Conservation (phyloP, 2,329 filamentous ascomycete genomes). For the Verticillium nubilum region DNA sequence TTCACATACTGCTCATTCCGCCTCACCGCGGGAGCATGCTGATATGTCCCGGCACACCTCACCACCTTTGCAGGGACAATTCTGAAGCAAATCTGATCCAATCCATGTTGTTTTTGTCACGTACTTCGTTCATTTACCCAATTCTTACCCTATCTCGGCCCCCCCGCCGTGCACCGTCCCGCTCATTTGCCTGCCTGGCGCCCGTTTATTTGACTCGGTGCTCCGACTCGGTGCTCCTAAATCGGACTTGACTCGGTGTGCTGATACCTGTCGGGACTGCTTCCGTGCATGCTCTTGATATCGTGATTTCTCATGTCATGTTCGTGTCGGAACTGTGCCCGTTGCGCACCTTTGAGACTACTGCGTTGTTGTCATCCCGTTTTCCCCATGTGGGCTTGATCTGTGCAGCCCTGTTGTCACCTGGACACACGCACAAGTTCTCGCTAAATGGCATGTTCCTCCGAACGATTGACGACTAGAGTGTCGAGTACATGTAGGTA, state of each 20-base stretch:
- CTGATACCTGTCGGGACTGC: too few species aligned
- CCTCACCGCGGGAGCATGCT: conserved; percentile 51
- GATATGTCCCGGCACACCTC: conserved; percentile 60
- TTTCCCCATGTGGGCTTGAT: too few species aligned
- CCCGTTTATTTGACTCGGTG: neutral
- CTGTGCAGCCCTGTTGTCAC: too few species aligned
- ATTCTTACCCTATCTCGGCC: neutral
- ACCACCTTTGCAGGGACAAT: conserved; percentile 61
- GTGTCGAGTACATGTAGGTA: too few species aligned
- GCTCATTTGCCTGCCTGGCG: neutral
- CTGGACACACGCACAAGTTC: too few species aligned
- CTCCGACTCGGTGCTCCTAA: neutral
- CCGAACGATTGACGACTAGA: too few species aligned
- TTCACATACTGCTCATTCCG: conserved; percentile 46
- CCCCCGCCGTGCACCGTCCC: neutral
- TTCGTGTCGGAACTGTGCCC: too few species aligned
- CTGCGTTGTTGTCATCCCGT: too few species aligned
- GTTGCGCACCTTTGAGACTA: too few species aligned
- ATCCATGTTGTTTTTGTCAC: conserved; percentile 21
- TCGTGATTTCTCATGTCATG: too few species aligned
- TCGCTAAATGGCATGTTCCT: too few species aligned
- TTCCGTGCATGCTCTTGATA: too few species aligned
- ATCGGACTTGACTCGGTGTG: neutral
- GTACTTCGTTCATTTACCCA: neutral
- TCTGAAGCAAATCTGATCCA: conserved; percentile 60